These are phyloP conservation scores for Lactarius psammicola DNA, from an alignment of 768 basidiomycete genomes.

Conservation along the genomic window DNA sequence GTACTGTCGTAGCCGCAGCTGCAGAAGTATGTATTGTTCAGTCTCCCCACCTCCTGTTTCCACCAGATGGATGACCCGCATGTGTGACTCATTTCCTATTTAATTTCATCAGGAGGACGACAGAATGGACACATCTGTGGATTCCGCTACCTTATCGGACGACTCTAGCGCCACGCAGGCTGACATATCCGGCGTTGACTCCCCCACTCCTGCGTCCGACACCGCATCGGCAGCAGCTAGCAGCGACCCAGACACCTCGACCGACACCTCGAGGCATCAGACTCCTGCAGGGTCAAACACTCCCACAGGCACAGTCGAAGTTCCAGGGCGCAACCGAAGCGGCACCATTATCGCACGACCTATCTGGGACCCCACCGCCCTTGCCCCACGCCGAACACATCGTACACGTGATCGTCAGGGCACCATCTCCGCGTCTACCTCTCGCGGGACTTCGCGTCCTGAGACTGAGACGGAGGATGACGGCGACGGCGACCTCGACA, in stretches of 20 bases:
- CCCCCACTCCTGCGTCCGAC: constrained; percentile 25
- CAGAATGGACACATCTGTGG: constrained; percentile 26
- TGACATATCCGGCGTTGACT: constrained; percentile 25
- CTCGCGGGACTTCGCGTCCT: constrained; percentile 51
- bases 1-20: constrained; percentile 2
- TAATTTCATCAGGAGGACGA: constrained; percentile 32
- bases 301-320: constrained; percentile 59
- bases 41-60: not conserved
- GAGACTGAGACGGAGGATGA: constrained; percentile 83
- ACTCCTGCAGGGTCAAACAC: constrained; percentile 61
- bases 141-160: constrained; percentile 26
- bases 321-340: constrained; percentile 64
- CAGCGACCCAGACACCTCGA: constrained; percentile 60
- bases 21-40: constrained; percentile 19
- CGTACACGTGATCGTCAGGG: constrained; percentile 33
- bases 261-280: constrained; percentile 57
- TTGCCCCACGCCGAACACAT: constrained; percentile 31
- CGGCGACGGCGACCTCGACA: constrained; percentile 59
- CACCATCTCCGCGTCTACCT: constrained; percentile 29
- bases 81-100: constrained; percentile 9
- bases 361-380: constrained; percentile 49
- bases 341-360: constrained; percentile 72
- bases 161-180: constrained; percentile 22
- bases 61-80: not conserved
- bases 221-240: constrained; percentile 36